Percentiles rank a stretch among this genome's conserved stretches.
Conservation (phyloP, 2,329 filamentous ascomycete species). For the Aspergillus texensis region DNA sequence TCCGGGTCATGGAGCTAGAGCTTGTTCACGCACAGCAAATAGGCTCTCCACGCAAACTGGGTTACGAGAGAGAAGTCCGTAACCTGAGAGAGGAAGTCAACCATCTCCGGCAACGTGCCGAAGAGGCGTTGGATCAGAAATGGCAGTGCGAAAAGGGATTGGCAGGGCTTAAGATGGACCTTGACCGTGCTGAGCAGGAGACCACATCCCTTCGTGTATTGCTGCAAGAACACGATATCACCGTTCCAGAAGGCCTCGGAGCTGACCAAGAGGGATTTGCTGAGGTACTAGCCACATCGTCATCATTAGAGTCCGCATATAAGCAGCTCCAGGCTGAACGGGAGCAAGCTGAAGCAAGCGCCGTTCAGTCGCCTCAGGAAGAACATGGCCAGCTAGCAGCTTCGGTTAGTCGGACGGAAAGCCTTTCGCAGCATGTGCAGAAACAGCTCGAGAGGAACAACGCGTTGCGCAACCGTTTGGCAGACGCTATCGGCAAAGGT, state of each 20-base stretch:
- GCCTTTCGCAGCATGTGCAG: slow-evolving; percentile 76
- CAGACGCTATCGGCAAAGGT: slow-evolving; percentile 78
- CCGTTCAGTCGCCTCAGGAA: slow-evolving; percentile 72
- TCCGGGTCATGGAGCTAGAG: slow-evolving; percentile 75
- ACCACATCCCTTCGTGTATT: slow-evolving; percentile 79
- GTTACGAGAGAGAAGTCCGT: slow-evolving; percentile 82
- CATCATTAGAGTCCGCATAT: slow-evolving; percentile 74
- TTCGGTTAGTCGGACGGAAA: slow-evolving; percentile 76
- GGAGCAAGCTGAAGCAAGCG: slow-evolving; percentile 68
- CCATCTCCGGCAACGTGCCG: slow-evolving; percentile 78
- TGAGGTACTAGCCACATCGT: slow-evolving; percentile 62
- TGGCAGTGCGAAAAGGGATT: slow-evolving; percentile 94
- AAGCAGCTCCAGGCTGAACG: slow-evolving; percentile 70
- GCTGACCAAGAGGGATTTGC: slow-evolving; percentile 47
- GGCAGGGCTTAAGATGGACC: slow-evolving; percentile 88
- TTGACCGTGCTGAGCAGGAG: slow-evolving; percentile 93
- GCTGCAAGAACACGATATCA: slow-evolving; percentile 80
- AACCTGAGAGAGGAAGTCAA: slow-evolving; percentile 83
- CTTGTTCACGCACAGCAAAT: slow-evolving; percentile 70
- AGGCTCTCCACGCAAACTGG: slow-evolving; percentile 70
- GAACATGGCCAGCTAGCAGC: slow-evolving; percentile 69
- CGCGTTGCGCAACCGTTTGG: slow-evolving; percentile 72
- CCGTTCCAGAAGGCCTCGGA: slow-evolving; percentile 64
- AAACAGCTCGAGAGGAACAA: slow-evolving; percentile 79
- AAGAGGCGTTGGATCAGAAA: slow-evolving; percentile 93